phyloP scores from a whole-genome alignment of 768 basidiomycete genomes.

The Brasilioporus rufonigricans region DNA sequence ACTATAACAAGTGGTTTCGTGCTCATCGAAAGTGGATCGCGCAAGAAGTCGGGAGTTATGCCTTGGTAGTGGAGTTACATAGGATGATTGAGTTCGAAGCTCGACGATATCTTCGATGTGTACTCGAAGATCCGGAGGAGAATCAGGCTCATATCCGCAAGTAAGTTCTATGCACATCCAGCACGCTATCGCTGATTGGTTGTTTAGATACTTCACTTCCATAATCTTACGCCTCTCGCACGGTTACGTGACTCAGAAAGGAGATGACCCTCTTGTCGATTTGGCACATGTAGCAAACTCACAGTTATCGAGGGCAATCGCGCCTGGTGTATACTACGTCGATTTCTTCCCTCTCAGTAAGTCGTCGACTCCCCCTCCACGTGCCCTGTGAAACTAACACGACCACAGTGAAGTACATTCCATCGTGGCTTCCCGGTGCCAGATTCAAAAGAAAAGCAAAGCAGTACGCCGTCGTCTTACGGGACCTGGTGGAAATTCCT shows the following conservation, averaged over 20 bases:
- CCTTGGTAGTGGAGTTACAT: background rate
- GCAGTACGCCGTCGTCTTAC: conserved; percentile 4
- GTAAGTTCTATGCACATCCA: background rate
- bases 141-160: conserved; percentile 1
- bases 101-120: background rate
- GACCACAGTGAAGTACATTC: conserved; percentile 24
- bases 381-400: background rate
- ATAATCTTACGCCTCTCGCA: conserved; percentile 38
- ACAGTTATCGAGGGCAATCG: conserved; percentile 14
- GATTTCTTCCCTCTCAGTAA: conserved; percentile 21
- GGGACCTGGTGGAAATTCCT: conserved; percentile 10
- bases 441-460: conserved; percentile 16
- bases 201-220: conserved; percentile 7
- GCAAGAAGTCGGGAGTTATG: conserved; percentile 5
- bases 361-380: background rate
- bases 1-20: conserved; percentile 15
- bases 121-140: background rate
- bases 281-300: conserved; percentile 28
- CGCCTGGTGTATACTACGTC: conserved; percentile 11
- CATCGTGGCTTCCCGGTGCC: conserved; percentile 23
- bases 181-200: background rate
- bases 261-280: conserved; percentile 37
- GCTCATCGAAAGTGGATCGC: conserved; percentile 19
- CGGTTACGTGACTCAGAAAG: conserved; percentile 36
- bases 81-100: background rate